A percentile compares a stretch with the other conserved stretches of the same genome.
These are phyloP conservation scores for Xylaria sp. DNA, from an alignment of 2,329 filamentous ascomycete species.

Conservation along the genomic window DNA sequence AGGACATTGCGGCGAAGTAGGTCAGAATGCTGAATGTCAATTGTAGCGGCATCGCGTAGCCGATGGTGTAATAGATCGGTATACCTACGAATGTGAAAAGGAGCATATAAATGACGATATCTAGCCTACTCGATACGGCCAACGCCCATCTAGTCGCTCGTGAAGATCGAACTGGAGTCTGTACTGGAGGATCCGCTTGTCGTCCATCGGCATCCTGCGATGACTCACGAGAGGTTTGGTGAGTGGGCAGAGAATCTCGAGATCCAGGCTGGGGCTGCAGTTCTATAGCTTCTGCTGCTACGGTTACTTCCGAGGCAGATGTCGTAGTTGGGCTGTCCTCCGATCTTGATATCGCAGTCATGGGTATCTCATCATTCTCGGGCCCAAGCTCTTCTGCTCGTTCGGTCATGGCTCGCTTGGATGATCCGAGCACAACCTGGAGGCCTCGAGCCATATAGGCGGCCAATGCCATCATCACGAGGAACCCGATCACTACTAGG, in stretches of 20 bases:
- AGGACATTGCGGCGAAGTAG: conserved; percentile 61
- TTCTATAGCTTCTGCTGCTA: conserved; percentile 25
- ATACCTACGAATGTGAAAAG: conserved; percentile 63
- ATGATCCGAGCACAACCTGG: conserved; percentile 61
- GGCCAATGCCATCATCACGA: conserved; percentile 18
- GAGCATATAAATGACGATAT: conserved; percentile 56
- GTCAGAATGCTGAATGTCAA: conserved; percentile 60
- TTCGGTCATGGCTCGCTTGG: conserved; percentile 56
- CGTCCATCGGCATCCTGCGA: conserved; percentile 6
- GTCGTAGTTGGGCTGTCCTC: conserved; percentile 21
- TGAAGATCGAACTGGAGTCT: conserved; percentile 56
- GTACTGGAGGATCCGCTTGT: conserved; percentile 46
- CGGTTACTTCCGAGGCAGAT: conserved; percentile 32
- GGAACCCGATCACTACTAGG: conserved; percentile 51
- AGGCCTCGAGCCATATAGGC: conserved; percentile 59
- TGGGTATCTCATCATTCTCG: conserved; percentile 60
- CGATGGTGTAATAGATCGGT: conserved; percentile 63
- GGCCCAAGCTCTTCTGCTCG: conserved; percentile 62
- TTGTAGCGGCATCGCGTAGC: conserved; percentile 63
- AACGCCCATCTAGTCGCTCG: conserved; percentile 63
- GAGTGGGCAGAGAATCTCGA: conserved; percentile 22
- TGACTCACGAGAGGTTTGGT: conserved; percentile 20
- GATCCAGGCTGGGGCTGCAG: conserved; percentile 34
- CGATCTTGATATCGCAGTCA: conserved; percentile 44
- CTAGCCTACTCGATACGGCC: conserved; percentile 56